Evolutionary conservation across 768 basidiomycete genomes (phyloP).

Genomic region (Rhodotorula sphaerocarpa): DNA sequence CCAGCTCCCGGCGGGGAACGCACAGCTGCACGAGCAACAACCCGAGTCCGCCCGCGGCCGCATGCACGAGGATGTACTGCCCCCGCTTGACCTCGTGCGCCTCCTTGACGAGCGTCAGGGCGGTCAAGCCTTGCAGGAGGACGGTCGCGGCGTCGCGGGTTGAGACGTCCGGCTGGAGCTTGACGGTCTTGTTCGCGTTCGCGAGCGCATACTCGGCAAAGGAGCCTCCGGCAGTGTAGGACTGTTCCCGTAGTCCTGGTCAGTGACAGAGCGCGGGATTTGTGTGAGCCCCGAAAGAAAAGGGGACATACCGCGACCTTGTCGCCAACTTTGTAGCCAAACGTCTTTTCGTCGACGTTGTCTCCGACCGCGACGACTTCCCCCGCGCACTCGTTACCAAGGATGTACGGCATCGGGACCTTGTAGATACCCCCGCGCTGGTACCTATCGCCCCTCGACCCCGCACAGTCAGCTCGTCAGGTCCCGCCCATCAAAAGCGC

Average conservation of each 20-base stretch:
- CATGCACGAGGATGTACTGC: conserved; percentile 54
- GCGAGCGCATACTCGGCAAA: conserved; percentile 66
- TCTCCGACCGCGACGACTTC: conserved; percentile 62
- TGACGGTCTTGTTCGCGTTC: conserved; percentile 55
- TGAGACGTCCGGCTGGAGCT: conserved; percentile 53
- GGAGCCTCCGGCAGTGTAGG: conserved; percentile 40
- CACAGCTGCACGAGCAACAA: conserved; percentile 45
- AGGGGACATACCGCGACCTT: conserved; percentile 53
- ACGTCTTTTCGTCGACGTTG: conserved; percentile 57
- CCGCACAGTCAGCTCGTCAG: not conserved
- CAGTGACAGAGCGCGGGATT: not conserved
- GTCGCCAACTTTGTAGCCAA: conserved; percentile 59
- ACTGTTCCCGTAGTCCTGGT: not conserved
- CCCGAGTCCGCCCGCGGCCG: conserved; percentile 82
- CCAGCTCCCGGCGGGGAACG: too few species aligned
- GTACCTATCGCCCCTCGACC: conserved; percentile 52
- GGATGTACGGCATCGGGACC: conserved; percentile 46
- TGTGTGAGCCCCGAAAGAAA: conserved; percentile 37
- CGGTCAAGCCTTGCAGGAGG: conserved; percentile 66
- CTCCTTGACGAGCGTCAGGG: conserved; percentile 65
- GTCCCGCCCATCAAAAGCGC: too few species aligned
- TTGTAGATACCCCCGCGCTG: conserved; percentile 54
- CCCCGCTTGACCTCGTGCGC: conserved; percentile 67
- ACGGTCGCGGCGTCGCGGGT: conserved; percentile 54
- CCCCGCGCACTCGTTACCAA: conserved; percentile 75